Conservation (phyloP, 106 monocot genomes). For the Chionographis japonica region DNA sequence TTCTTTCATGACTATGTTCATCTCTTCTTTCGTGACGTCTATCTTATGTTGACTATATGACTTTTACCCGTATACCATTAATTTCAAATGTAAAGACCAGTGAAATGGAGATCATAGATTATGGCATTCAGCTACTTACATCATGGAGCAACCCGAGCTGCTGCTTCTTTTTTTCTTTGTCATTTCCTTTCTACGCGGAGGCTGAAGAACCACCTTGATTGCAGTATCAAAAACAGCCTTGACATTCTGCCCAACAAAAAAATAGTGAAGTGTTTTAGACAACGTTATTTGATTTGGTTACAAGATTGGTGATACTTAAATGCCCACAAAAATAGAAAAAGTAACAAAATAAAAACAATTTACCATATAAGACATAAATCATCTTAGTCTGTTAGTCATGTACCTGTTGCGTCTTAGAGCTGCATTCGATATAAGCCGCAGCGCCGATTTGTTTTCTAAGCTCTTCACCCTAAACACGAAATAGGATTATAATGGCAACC, state of each 20-base stretch:
- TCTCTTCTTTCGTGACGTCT: too few species aligned
- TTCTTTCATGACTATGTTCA: too few species aligned
- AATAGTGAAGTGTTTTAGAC: not conserved
- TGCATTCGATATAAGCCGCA: conserved; percentile 24
- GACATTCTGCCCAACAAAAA: conserved; percentile 22
- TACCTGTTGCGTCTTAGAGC: conserved; percentile 33
- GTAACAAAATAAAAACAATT: not conserved
- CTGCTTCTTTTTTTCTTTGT: conserved; percentile 15
- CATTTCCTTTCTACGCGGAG: conserved; percentile 22
- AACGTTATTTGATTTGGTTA: not conserved
- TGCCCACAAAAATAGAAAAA: not conserved
- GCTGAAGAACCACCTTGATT: conserved; percentile 47
- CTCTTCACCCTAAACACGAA: conserved; percentile 16
- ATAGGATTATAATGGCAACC: too few species aligned
- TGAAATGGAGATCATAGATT: too few species aligned
- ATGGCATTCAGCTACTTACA: conserved; percentile 10
- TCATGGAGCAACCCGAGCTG: conserved; percentile 17
- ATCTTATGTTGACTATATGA: too few species aligned
- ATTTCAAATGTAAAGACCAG: too few species aligned
- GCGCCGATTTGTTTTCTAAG: conserved; percentile 23
- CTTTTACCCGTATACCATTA: too few species aligned
- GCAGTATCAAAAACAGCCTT: conserved; percentile 42
- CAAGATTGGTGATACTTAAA: not conserved
- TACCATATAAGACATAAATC: not conserved
- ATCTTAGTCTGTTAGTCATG: too few species aligned